phyloP scores from a whole-genome alignment of 1,284 basidiomycete genomes.

The Moesziomyces sp. region DNA sequence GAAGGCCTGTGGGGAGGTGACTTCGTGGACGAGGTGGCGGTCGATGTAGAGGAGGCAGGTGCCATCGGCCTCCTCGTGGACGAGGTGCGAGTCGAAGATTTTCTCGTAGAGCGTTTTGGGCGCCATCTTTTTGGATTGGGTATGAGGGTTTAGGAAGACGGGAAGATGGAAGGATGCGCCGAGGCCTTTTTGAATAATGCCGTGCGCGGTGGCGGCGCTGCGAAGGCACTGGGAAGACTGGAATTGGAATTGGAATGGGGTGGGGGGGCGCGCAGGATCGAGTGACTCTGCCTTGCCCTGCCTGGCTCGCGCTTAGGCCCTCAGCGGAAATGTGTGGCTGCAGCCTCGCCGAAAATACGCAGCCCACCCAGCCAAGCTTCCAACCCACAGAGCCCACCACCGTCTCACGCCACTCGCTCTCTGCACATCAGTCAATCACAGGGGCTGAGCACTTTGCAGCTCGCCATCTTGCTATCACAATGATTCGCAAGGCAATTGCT shows the following conservation, averaged over 20 bases:
- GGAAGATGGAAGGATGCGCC: not conserved
- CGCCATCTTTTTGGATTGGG: conserved; percentile 31
- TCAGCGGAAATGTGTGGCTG: conserved; percentile 20
- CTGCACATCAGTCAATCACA: not conserved
- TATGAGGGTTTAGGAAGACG: conserved; percentile 4
- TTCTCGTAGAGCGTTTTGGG: conserved; percentile 64
- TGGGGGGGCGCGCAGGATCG: not conserved
- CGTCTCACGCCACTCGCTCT: not conserved
- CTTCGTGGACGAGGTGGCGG: conserved; percentile 66
- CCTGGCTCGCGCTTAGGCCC: conserved; percentile 16
- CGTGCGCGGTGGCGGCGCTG: not conserved
- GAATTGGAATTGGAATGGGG: too few species aligned
- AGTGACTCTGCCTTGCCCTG: conserved; percentile 5
- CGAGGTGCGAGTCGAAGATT: conserved; percentile 64
- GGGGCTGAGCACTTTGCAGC: too few species aligned
- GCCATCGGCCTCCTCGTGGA: conserved; percentile 61
- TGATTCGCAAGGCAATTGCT: too few species aligned
- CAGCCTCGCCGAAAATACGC: conserved; percentile 21
- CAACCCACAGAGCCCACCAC: too few species aligned
- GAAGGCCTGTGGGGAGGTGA: conserved; percentile 66
- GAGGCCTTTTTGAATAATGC: conserved; percentile 4
- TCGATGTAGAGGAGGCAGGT: conserved; percentile 66
- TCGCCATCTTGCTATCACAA: too few species aligned
- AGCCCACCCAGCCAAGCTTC: not conserved
- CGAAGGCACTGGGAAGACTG: too few species aligned